Percentiles rank a stretch among this genome's conserved stretches.
Conservation (phyloP, 345 rosid species). For the Eucalyptus decipiens region DNA sequence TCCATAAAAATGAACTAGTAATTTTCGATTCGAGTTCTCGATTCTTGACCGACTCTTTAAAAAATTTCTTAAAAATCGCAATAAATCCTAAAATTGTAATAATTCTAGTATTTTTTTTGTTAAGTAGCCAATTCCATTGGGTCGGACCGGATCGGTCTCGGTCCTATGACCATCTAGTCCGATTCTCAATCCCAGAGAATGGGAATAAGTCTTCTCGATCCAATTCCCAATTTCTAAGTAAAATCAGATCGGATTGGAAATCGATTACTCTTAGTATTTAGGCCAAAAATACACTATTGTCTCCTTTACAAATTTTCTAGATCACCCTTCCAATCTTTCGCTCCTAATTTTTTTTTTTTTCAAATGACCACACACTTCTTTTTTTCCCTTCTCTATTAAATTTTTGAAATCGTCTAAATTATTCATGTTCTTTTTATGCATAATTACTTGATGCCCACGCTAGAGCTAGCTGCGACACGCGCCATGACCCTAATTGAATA, state of each 20-base stretch:
- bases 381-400: not conserved
- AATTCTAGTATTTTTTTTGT: too few species aligned
- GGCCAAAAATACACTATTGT: not conserved
- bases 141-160: accelerated
- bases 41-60: too few species aligned
- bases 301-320: accelerated
- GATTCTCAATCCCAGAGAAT: too few species aligned
- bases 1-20: too few species aligned
- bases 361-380: not conserved
- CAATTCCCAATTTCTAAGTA: too few species aligned
- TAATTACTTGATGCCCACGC: not conserved
- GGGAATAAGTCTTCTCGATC: accelerated
- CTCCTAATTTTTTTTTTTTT: not conserved
- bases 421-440: too few species aligned
- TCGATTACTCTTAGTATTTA: accelerated
- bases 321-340: not conserved
- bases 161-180: accelerated
- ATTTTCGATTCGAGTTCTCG: accelerated
- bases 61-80: too few species aligned
- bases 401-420: too few species aligned
- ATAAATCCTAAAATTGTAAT: too few species aligned
- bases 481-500: not conserved
- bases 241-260: accelerated
- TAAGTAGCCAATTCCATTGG: too few species aligned
- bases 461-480: not conserved